These are phyloP conservation scores for Conticribra guillardii DNA, from an alignment of 108 stramenopile genomes.

Conservation along the genomic window DNA sequence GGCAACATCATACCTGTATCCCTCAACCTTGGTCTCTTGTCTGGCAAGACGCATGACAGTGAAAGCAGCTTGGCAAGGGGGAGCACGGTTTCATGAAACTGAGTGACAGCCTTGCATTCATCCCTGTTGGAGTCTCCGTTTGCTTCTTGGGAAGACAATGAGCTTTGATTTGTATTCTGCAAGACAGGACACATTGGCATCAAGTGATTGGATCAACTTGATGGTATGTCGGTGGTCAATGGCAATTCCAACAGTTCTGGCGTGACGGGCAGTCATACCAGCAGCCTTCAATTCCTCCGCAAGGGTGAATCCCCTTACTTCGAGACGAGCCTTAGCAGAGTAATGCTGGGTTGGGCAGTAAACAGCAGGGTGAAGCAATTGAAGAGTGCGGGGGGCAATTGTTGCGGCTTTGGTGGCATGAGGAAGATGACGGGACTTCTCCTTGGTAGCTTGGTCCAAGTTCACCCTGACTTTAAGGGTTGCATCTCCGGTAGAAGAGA, in stretches of 20 bases:
- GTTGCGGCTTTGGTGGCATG: constrained; percentile 96
- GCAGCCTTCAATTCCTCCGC: constrained; percentile 97
- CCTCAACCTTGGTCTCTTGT: no score
- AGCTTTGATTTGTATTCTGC: constrained; percentile 94
- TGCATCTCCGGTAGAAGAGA: no score
- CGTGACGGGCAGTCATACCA: constrained; percentile 78
- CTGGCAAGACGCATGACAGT: no score
- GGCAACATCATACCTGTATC: no score
- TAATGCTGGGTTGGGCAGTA: constrained; percentile 97
- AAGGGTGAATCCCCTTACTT: constrained; percentile 96
- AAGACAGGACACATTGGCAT: constrained; percentile 92
- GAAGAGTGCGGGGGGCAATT: constrained; percentile 93
- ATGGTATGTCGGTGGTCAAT: constrained; percentile 95
- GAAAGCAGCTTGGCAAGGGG: no score
- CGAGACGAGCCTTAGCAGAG: constrained; percentile 93
- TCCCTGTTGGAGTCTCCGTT: constrained; percentile 64
- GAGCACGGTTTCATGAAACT: constrained; percentile 68
- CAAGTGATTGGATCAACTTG: constrained; percentile 84
- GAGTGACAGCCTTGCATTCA: constrained; percentile 73
- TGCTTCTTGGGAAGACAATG: constrained; percentile 90
- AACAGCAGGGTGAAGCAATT: constrained; percentile 93
- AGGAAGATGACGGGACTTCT: constrained; percentile 93
- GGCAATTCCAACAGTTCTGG: no score
- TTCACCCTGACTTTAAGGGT: constrained; percentile 90
- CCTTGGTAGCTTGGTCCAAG: constrained; percentile 96